Percentiles rank a stretch among this genome's conserved stretches.
These are phyloP conservation scores for Suillus weaverae DNA, from an alignment of 768 basidiomycete genomes.

Conservation along the genomic window DNA sequence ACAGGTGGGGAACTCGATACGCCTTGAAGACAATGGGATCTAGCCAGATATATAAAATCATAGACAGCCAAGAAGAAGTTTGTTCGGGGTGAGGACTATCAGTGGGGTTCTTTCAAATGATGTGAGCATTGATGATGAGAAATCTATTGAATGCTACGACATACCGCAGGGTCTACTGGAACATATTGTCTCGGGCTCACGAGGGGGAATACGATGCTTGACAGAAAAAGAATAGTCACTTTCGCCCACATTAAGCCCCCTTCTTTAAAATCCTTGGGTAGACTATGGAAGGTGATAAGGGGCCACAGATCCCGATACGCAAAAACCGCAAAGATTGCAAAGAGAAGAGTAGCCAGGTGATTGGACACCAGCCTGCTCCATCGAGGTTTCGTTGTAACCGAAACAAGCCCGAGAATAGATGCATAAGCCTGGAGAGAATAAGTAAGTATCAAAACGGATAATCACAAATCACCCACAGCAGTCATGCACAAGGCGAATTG, in stretches of 20 bases:
- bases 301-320: constrained; percentile 63
- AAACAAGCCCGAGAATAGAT: constrained; percentile 39
- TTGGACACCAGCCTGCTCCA: constrained; percentile 27
- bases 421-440: constrained; percentile 37
- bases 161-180: constrained; percentile 48
- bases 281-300: constrained; percentile 50
- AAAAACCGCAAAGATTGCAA: constrained; percentile 50
- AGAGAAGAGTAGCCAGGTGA: constrained; percentile 50
- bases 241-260: constrained; percentile 56
- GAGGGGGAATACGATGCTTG: constrained; percentile 51
- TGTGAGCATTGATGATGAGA: background rate
- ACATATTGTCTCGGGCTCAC: constrained; percentile 56
- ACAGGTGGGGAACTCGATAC: constrained; percentile 43
- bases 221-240: constrained; percentile 44
- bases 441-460: background rate
- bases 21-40: constrained; percentile 50
- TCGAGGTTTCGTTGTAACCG: constrained; percentile 33
- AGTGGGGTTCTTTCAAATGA: constrained; percentile 20
- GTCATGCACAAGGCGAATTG: constrained; percentile 15
- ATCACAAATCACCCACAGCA: constrained; percentile 13
- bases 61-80: constrained; percentile 37
- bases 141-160: background rate
- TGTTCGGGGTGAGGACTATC: constrained; percentile 39
- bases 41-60: constrained; percentile 50
- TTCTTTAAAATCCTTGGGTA: constrained; percentile 49